Evolutionary conservation across 257 asterid species (phyloP).

Genomic region (Solanum piurae): DNA sequence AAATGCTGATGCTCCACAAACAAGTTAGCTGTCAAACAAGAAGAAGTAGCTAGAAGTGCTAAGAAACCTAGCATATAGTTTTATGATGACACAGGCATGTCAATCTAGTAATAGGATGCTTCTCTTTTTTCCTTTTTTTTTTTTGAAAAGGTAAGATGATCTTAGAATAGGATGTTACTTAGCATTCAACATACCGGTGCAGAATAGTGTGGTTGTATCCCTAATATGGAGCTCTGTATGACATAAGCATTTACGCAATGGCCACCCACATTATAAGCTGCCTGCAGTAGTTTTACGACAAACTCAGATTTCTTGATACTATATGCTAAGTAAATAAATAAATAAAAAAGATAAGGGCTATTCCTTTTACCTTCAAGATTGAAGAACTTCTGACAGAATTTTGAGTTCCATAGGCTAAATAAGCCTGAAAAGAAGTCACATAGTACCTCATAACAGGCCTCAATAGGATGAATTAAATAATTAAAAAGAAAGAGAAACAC

Average conservation of each 20-base stretch:
- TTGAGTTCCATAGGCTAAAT: constrained; percentile 84
- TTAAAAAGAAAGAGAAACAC: neutral
- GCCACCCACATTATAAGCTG: constrained; percentile 87
- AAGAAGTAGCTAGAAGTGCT: neutral
- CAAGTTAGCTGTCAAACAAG: neutral
- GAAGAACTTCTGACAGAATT: constrained; percentile 48
- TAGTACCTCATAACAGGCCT: neutral
- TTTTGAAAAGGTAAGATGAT: neutral
- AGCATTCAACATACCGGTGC: constrained; percentile 48
- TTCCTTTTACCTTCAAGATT: constrained; percentile 50
- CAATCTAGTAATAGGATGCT: neutral
- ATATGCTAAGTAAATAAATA: neutral
- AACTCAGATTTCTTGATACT: neutral
- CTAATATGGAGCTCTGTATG: constrained; percentile 71
- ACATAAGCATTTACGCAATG: constrained; percentile 61
- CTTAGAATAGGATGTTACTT: neutral
- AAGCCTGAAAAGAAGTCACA: constrained; percentile 45
- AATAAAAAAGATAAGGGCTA: neutral
- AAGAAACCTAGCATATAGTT: neutral
- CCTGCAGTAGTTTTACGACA: constrained; percentile 26
- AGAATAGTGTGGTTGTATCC: constrained; percentile 70
- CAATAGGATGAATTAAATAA: neutral
- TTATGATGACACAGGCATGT: neutral
- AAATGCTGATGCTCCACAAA: neutral
- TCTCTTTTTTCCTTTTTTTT: neutral